A percentile compares a stretch with the other conserved stretches of the same genome.
phyloP scores from a whole-genome alignment of 306 rosid genomes.

The Fragaria nilgerrensis region DNA sequence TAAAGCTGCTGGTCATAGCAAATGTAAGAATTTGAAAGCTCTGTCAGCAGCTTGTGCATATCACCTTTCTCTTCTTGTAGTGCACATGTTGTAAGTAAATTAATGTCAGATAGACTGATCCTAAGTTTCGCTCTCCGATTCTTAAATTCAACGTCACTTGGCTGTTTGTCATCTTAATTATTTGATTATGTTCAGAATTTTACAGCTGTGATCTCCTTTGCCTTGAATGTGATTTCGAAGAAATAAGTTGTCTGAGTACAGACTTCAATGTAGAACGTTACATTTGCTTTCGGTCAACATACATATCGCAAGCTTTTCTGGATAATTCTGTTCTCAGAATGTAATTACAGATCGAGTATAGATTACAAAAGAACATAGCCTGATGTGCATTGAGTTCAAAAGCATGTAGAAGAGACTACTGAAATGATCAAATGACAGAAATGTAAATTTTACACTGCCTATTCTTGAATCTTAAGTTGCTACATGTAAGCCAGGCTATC shows the following conservation, averaged over 20 bases:
- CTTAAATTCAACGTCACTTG: background rate
- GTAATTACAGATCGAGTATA: background rate
- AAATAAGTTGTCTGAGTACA: background rate
- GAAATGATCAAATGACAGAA: background rate
- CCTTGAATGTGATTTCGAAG: background rate
- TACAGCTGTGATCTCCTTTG: background rate
- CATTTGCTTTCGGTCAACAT: background rate
- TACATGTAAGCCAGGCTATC: background rate
- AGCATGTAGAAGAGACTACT: background rate
- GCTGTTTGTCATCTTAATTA: background rate
- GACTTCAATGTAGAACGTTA: background rate
- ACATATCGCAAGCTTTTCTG: background rate
- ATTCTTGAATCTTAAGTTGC: background rate
- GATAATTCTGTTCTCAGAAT: background rate
- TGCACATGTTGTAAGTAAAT: background rate
- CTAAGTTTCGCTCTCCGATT: background rate
- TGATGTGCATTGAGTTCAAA: background rate
- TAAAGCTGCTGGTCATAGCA: background rate
- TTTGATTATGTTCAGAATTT: background rate
- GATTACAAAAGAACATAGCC: background rate
- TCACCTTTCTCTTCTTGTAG: background rate
- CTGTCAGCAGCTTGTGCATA: background rate
- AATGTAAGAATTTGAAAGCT: background rate
- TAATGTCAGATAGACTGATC: background rate
- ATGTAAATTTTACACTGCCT: background rate